These are phyloP conservation scores for Mycena rebaudengoi DNA, from an alignment of 768 basidiomycete genomes.

Conservation along the genomic window DNA sequence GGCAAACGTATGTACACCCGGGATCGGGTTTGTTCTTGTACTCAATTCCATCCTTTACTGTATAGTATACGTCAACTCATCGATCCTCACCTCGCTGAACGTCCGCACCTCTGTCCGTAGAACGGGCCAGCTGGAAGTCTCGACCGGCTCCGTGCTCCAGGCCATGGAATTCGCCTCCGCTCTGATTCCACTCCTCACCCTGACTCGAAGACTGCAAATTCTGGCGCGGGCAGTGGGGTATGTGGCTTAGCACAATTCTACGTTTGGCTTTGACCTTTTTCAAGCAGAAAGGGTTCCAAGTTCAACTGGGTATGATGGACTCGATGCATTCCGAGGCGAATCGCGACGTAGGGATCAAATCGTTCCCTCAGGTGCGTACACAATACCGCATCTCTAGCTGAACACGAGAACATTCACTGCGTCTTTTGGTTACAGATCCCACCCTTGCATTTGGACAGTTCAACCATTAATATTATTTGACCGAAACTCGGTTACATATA, in stretches of 20 bases:
- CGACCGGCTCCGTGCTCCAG: constrained; percentile 5
- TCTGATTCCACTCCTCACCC: constrained; percentile 4
- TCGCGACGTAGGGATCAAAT: constrained; percentile 11
- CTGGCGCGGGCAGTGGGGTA: neutral
- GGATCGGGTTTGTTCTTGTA: constrained; percentile 4
- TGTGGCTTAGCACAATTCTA: constrained; percentile 8
- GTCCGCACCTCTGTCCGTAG: constrained; percentile 7
- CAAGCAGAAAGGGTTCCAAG: constrained; percentile 8
- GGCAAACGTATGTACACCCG: constrained; percentile 7
- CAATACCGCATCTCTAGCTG: constrained; percentile 5
- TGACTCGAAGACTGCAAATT: constrained; percentile 6
- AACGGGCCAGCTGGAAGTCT: constrained; percentile 9
- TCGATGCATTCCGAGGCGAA: constrained; percentile 6
- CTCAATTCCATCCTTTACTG: constrained; percentile 10
- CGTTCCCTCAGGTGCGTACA: constrained; percentile 7
- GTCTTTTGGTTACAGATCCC: constrained; percentile 7
- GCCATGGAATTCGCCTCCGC: constrained; percentile 9
- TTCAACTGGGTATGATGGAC: constrained; percentile 6
- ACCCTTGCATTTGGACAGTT: neutral
- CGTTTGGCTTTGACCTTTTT: constrained; percentile 1
- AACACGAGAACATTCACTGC: constrained; percentile 9
- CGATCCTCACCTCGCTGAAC: constrained; percentile 6
- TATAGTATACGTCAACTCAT: constrained; percentile 6
- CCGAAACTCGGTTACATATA: constrained; percentile 6
- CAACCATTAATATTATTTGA: constrained; percentile 1